Percentiles rank a stretch among this genome's conserved stretches.
These are phyloP conservation scores for Punctularia strigosozonata DNA, from an alignment of 768 basidiomycete species.

Conservation along the genomic window DNA sequence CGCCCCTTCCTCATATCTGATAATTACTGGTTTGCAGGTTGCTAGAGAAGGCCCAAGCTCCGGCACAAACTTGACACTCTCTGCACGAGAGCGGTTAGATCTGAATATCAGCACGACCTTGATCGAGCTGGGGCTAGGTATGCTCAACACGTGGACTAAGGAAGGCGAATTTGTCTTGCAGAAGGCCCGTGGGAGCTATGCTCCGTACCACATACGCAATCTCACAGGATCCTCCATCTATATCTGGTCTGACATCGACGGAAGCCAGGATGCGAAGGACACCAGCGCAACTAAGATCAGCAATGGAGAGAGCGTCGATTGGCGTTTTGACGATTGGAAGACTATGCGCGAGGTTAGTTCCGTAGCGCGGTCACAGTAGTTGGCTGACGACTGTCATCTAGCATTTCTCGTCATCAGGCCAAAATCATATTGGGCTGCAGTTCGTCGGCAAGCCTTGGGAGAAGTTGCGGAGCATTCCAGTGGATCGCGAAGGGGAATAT, in stretches of 20 bases:
- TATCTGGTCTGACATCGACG: conserved; percentile 77
- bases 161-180: conserved; percentile 63
- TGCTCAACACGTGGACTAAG: conserved; percentile 59
- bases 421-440: conserved; percentile 80
- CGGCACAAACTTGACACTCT: conserved; percentile 47
- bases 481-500: conserved; percentile 90
- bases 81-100: conserved; percentile 77
- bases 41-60: conserved; percentile 36
- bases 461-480: conserved; percentile 74
- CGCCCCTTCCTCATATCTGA: neutral
- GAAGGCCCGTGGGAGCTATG: conserved; percentile 76
- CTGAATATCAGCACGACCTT: conserved; percentile 87
- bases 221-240: conserved; percentile 78
- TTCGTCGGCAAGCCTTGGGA: conserved; percentile 87
- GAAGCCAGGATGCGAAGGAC: conserved; percentile 33
- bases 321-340: conserved; percentile 97
- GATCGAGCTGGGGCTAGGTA: conserved; percentile 71
- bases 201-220: conserved; percentile 89
- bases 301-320: conserved; percentile 72
- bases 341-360: conserved; percentile 75
- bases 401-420: conserved; percentile 39
- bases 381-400: conserved; percentile 7
- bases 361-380: neutral
- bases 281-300: conserved; percentile 46
- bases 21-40: conserved; percentile 26